Conservation (phyloP, 495 filamentous ascomycete genomes). For the Penicillium bovifimosum region DNA sequence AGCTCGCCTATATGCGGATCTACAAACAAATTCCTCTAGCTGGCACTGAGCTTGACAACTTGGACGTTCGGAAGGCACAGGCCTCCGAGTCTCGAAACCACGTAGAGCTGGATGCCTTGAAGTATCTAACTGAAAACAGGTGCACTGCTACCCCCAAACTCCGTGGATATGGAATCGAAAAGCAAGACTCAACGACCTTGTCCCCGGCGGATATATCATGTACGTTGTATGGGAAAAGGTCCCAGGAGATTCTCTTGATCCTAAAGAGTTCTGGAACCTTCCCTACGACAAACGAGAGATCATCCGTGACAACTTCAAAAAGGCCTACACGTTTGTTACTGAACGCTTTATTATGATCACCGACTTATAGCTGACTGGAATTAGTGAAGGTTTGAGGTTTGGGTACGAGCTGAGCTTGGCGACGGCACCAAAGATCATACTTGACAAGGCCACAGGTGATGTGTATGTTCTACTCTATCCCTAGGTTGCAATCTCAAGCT, state of each 20-base stretch:
- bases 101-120: neutral
- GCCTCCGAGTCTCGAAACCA: neutral
- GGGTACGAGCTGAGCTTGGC: neutral
- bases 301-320: neutral
- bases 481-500: neutral
- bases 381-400: neutral
- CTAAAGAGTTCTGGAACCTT: neutral
- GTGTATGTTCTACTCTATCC: neutral
- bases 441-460: conserved; percentile 1
- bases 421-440: neutral
- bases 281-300: neutral
- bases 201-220: conserved; percentile 1
- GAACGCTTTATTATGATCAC: neutral
- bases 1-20: neutral
- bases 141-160: neutral
- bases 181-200: neutral
- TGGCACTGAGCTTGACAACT: neutral
- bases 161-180: neutral
- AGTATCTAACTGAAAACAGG: neutral
- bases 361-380: neutral
- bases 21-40: neutral
- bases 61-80: neutral
- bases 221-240: neutral
- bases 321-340: neutral
- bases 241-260: neutral